Percentiles rank a stretch among this genome's conserved stretches.
These are phyloP conservation scores for Fusarium concolor DNA, from an alignment of 2,329 filamentous ascomycete genomes.

Conservation along the genomic window DNA sequence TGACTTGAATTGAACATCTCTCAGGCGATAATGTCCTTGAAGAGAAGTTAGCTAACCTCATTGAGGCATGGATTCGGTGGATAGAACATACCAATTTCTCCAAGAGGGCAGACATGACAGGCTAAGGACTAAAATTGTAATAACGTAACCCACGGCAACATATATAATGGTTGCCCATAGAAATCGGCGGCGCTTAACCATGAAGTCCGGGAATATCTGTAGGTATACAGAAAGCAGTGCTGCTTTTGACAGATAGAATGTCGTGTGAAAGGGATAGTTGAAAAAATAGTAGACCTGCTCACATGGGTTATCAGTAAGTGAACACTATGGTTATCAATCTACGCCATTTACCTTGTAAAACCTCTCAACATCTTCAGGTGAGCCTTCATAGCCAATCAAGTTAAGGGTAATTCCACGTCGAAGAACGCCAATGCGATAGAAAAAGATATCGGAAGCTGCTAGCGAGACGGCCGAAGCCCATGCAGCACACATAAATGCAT, in stretches of 20 bases:
- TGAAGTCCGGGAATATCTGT: constrained; percentile 20
- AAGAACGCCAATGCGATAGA: background rate
- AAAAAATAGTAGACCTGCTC: background rate
- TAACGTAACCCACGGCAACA: background rate
- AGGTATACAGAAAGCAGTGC: constrained; percentile 19
- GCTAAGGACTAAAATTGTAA: background rate
- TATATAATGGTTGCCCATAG: constrained; percentile 23
- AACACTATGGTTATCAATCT: rapidly evolving
- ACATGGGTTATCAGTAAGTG: background rate
- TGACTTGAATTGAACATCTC: background rate
- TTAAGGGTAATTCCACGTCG: background rate
- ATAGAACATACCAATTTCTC: constrained; percentile 12
- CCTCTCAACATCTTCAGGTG: background rate
- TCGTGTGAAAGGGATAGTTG: background rate
- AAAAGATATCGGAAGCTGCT: background rate
- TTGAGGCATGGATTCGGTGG: rapidly evolving
- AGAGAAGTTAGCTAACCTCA: background rate
- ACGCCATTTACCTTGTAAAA: constrained; percentile 2
- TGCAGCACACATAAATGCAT: constrained; percentile 19
- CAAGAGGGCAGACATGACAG: background rate
- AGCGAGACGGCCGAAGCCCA: background rate
- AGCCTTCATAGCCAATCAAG: background rate
- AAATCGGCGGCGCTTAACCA: constrained; percentile 22
- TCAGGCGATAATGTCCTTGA: constrained; percentile 1
- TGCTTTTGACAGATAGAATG: constrained; percentile 21